Conservation (phyloP, 352 stramenopile genomes). For the Phytophthora pistaciae region DNA sequence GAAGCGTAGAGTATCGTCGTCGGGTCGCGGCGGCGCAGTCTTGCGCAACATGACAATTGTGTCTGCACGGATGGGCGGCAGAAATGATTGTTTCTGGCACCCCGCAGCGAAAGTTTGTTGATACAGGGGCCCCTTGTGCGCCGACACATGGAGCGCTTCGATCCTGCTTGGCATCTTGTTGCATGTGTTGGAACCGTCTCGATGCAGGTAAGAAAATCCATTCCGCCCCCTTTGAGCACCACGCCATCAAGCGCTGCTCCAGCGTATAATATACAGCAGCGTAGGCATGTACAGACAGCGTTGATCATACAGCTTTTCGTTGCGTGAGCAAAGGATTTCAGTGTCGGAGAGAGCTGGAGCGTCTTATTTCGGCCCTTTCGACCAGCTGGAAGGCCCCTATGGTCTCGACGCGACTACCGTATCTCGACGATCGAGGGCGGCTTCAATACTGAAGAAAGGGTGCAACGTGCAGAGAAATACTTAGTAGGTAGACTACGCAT, state of each 20-base stretch:
- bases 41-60: conserved; percentile 22
- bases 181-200: conserved; percentile 40
- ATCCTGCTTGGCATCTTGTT: conserved; percentile 22
- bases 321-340: neutral
- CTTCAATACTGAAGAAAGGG: conserved; percentile 2
- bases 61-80: conserved; percentile 9
- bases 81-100: conserved; percentile 30
- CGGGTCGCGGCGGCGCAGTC: conserved; percentile 20
- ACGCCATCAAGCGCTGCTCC: neutral
- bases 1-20: conserved; percentile 13
- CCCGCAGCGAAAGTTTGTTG: conserved; percentile 18
- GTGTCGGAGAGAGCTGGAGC: conserved; percentile 37
- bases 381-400: conserved; percentile 30
- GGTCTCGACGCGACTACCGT: conserved; percentile 13
- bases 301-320: conserved; percentile 3
- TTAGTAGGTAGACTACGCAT: conserved; percentile 1
- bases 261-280: neutral
- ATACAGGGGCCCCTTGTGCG: neutral
- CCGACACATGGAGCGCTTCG: conserved; percentile 1
- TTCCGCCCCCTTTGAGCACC: neutral
- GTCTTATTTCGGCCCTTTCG: conserved; percentile 23
- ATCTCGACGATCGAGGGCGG: neutral
- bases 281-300: too few species aligned
- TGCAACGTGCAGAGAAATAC: conserved; percentile 13
- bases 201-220: conserved; percentile 40